Percentiles rank a stretch among this genome's conserved stretches.
Conservation (phyloP, 1,139 yeast genomes). For the Pichia sp. region DNA sequence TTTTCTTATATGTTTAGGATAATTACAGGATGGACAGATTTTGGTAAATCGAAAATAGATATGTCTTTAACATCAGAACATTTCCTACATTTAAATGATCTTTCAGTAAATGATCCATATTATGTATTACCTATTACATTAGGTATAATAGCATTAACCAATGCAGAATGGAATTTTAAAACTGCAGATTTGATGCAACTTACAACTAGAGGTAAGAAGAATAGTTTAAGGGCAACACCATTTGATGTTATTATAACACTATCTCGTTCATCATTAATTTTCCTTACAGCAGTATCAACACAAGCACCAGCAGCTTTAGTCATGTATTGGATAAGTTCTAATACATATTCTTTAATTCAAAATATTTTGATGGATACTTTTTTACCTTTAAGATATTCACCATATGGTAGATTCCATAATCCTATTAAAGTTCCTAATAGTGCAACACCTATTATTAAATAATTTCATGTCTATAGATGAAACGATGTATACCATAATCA, state of each 20-base stretch:
- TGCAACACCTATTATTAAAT: slow-evolving; percentile 19
- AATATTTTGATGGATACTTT: slow-evolving; percentile 63
- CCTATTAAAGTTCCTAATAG: slow-evolving; percentile 10
- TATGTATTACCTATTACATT: slow-evolving; percentile 61
- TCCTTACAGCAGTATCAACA: slow-evolving; percentile 74
- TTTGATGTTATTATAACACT: slow-evolving; percentile 56
- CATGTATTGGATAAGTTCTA: slow-evolving; percentile 83
- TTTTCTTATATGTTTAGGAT: slow-evolving; percentile 71
- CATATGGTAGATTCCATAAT: slow-evolving; percentile 29
- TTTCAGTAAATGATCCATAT: slow-evolving; percentile 55
- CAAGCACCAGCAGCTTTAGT: slow-evolving; percentile 82
- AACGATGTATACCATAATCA: slow-evolving; percentile 12
- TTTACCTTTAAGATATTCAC: slow-evolving; percentile 52
- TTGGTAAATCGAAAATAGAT: slow-evolving; percentile 45
- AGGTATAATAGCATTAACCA: slow-evolving; percentile 64
- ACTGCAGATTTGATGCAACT: slow-evolving; percentile 46
- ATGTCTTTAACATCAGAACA: slow-evolving; percentile 49
- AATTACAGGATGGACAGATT: slow-evolving; percentile 63
- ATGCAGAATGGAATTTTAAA: slow-evolving; percentile 70
- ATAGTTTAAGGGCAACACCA: slow-evolving; percentile 44
- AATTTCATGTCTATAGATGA: slow-evolving; percentile 8
- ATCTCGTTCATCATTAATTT: slow-evolving; percentile 67
- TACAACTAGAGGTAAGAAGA: slow-evolving; percentile 28
- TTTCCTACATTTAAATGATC: slow-evolving; percentile 47
- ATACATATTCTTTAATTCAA: slow-evolving; percentile 65